Evolutionary conservation across 2,329 filamentous ascomycete species (phyloP), one percentile per base, ranked within the genome.

Genomic region (Myriangium duriaei): DNA sequence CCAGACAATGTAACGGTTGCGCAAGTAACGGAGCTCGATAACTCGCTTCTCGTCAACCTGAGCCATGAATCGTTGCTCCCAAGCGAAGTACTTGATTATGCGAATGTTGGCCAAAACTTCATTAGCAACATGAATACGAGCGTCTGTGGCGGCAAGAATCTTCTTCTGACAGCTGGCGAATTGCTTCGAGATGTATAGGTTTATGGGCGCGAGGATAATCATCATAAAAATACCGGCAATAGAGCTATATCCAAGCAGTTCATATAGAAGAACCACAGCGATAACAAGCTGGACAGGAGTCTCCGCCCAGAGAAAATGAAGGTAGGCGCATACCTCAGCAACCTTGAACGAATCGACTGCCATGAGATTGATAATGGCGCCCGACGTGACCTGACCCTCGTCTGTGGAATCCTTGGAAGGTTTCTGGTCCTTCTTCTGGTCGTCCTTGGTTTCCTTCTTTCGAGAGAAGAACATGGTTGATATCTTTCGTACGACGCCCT

Each of bases 291-390:
- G 87, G 0, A 91, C 82, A 0, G 91, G 91, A 1, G 88, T 87
- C 44, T 81, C 79, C 0, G 87, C 88, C 67, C 88, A 81, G n/a
- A 98, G 67, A 60, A 93, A 98, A 60, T 98, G 91, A 19, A 98
- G 67, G 56, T 98, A 98, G 0, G 88, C 82, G 26, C 85, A 91
- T 42, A 94, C 79, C 56, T 98, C 91, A 45, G 84, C 82, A 39
- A 98, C 85, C 63, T 98, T 98, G 74, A 96, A 96, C 33, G 88
- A 95, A 65, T 98, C 92, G 29, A 98, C 92, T 9, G 91, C 92
- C 91, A 98, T 98, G 47, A 98, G 68, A 59, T 96, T 98, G 65
- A 98, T 98, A 52, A 98, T 95, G n/a, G 91, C 93, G 45, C 92
- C 91, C 35, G 92, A 71, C 44, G 91, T 95, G 28, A 86, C 88